Base-by-base conservation (phyloP, 2,329 filamentous ascomycete species). In the Penicillium occitanis region DNA sequence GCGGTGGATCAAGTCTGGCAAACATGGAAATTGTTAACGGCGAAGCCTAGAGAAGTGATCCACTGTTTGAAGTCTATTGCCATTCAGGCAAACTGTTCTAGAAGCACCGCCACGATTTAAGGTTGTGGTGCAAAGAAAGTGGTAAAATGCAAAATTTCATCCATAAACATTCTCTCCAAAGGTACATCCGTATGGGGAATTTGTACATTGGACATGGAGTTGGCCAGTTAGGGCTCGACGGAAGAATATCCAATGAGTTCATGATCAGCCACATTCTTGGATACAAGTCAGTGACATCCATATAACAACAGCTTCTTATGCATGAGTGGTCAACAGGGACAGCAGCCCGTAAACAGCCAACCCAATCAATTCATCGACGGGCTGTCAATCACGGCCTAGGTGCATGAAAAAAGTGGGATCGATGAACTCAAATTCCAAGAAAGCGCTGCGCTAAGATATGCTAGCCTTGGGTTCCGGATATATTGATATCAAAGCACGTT, bases 241-340 rank as follows among this genome's bases (percentile, higher is more conserved):
- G 51, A 37, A 48, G 33, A 13, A 44, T 55, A 22, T 58, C 28
- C 25, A 55, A 57, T 44, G 17, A 19, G 48, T 57, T 63, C 50
- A 35, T 19, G n/a, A 25, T 63, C 61, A 63, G 61, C 61, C 61
- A 63, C 61, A 63, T 63, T 63, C 61, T 63, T 8, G 61, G 61
- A 57, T 63, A 44, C 61, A 63, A 63, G 50, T 46, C 19, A 55
- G 50, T 44, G 48, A 57, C 48, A 33, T 42, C 37, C 48, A 28
- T 33, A 50, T 42, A 40, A 46, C 37, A 44, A 44, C 22, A 46
- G 35, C 17, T 17, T 46, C 57, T 60, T 30, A 60, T 60, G 13
- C 19, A 33, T 42, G 5, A 60, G 46, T 37, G 60, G 44, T 51
- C 46, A 30, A 40, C 60, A 48, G n/a, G 28, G 44, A 37, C 14